phyloP scores from a whole-genome alignment of 2,329 filamentous ascomycete species.

The Chaetomium sp. region DNA sequence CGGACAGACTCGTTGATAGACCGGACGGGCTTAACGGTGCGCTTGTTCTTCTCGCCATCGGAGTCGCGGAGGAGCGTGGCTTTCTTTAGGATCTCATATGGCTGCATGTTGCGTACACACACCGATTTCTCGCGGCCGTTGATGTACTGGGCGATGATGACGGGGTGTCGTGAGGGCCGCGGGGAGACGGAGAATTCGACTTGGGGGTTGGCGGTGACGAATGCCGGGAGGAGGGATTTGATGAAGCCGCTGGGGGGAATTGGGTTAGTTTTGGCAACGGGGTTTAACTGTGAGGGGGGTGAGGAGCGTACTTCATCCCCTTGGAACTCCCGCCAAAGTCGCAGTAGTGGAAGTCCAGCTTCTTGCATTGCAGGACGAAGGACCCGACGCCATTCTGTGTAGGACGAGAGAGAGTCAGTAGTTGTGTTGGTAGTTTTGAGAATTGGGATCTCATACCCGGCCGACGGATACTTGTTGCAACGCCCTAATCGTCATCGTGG shows the following conservation, averaged over 20 bases:
- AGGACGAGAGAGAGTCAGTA: neutral
- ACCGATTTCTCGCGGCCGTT: constrained; percentile 81
- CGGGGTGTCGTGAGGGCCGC: constrained; percentile 80
- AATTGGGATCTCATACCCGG: constrained; percentile 37
- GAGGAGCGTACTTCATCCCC: constrained; percentile 75
- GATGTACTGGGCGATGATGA: constrained; percentile 85
- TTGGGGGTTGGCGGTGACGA: constrained; percentile 75
- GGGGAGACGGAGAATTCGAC: constrained; percentile 91
- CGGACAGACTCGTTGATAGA: constrained; percentile 61
- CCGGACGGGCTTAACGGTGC: constrained; percentile 55
- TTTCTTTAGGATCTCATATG: constrained; percentile 75
- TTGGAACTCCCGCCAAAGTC: constrained; percentile 89
- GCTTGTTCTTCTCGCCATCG: constrained; percentile 66
- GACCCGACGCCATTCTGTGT: constrained; percentile 87
- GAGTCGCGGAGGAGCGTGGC: constrained; percentile 65
- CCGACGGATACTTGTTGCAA: constrained; percentile 46
- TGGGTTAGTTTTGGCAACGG: constrained; percentile 3
- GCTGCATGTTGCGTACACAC: constrained; percentile 81
- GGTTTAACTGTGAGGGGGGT: neutral
- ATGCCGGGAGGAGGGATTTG: constrained; percentile 64
- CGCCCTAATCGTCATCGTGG: constrained; percentile 48
- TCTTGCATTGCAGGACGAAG: constrained; percentile 96
- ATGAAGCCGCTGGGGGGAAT: constrained; percentile 64
- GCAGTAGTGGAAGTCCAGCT: constrained; percentile 93
- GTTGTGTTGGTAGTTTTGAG: constrained; percentile 5